phyloP scores from a whole-genome alignment of 352 stramenopile species.

The Peronospora belbahrii region DNA sequence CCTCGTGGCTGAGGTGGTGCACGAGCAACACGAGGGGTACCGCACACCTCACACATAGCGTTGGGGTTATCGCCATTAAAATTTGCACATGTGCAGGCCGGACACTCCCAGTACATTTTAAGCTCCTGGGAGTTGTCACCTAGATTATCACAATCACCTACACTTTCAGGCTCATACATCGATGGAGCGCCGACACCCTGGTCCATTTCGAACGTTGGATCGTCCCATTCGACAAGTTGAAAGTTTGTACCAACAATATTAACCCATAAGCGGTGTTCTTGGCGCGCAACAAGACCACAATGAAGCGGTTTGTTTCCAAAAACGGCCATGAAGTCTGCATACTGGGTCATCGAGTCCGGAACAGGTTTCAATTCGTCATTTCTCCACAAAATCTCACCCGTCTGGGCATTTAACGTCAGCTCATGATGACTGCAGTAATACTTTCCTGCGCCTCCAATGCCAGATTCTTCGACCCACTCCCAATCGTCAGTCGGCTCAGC shows the following conservation, averaged over 20 bases:
- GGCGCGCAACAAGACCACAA: conserved; percentile 76
- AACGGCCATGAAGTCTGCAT: conserved; percentile 74
- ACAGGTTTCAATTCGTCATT: conserved; percentile 88
- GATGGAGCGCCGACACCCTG: conserved; percentile 71
- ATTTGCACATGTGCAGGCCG: conserved; percentile 77
- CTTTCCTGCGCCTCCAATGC: conserved; percentile 47
- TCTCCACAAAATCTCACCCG: conserved; percentile 84
- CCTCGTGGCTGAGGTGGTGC: conserved; percentile 10
- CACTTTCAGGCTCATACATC: conserved; percentile 29
- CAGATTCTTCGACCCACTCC: conserved; percentile 55
- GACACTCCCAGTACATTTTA: conserved; percentile 87
- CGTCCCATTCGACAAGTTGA: conserved; percentile 85
- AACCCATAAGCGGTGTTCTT: conserved; percentile 84
- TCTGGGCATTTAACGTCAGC: conserved; percentile 82
- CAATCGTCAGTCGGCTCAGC: conserved; percentile 45
- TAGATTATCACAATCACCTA: background rate
- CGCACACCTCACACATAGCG: conserved; percentile 72
- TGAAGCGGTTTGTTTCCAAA: conserved; percentile 84
- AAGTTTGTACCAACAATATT: conserved; percentile 85
- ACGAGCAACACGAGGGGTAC: conserved; percentile 34
- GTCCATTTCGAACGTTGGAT: conserved; percentile 59
- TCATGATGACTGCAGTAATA: conserved; percentile 71
- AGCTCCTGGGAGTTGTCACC: conserved; percentile 34
- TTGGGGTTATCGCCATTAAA: conserved; percentile 81
- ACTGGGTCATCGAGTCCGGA: conserved; percentile 88